These are phyloP conservation scores for Firmiana major DNA, from an alignment of 345 rosid species.

Conservation along the genomic window DNA sequence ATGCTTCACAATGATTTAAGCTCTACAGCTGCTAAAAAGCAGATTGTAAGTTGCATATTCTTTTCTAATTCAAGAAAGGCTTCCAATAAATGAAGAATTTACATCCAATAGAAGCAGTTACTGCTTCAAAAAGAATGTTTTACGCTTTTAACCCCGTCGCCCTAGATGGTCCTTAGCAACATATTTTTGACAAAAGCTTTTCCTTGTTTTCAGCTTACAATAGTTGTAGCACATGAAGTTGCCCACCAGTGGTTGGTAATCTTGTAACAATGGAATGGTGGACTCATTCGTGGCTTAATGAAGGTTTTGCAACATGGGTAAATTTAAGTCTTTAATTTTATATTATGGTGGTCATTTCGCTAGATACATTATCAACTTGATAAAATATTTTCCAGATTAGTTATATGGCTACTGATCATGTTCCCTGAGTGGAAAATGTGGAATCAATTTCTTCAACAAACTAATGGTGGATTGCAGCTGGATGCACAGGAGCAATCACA, in stretches of 20 bases:
- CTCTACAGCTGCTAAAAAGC: constrained; percentile 96
- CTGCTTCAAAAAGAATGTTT: neutral
- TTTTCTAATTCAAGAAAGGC: neutral
- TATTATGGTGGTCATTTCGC: neutral
- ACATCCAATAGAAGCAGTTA: neutral
- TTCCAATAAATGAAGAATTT: neutral
- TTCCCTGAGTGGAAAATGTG: constrained; percentile 97
- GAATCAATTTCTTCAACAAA: constrained; percentile 93
- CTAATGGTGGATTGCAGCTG: constrained; percentile 73
- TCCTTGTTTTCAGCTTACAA: constrained; percentile 62
- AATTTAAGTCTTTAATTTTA: constrained; percentile 13
- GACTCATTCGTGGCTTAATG: constrained; percentile 98
- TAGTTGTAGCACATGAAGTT: constrained; percentile 93
- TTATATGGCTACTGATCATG: constrained; percentile 86
- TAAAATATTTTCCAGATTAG: constrained; percentile 61
- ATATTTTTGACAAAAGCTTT: constrained; percentile 4
- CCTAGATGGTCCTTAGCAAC: neutral
- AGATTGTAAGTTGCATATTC: constrained; percentile 18
- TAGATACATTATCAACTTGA: constrained; percentile 2
- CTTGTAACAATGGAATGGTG: constrained; percentile 99
- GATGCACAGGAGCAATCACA: constrained; percentile 94
- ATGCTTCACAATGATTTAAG: constrained; percentile 81
- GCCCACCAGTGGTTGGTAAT: constrained; percentile 99
- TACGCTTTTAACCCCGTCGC: neutral
- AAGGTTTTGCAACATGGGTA: constrained; percentile 99